Conservation (phyloP, 2,329 filamentous ascomycete species). For the Neonectria faginata region DNA sequence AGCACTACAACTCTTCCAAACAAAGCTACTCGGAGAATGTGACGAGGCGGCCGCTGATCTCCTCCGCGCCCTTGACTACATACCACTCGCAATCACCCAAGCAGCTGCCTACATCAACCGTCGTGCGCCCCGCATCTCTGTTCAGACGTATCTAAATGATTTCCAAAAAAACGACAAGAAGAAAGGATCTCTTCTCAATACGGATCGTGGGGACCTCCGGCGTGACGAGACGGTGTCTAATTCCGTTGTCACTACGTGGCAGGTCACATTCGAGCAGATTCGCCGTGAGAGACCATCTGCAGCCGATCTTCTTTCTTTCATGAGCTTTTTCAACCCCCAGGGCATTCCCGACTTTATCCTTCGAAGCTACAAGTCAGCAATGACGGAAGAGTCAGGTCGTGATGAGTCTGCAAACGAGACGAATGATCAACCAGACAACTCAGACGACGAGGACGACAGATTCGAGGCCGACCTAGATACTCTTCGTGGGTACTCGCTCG, state of each 20-base stretch:
- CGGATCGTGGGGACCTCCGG: slow-evolving; percentile 40
- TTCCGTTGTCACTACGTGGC: slow-evolving; percentile 17
- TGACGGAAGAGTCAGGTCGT: not conserved
- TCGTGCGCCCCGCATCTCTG: not conserved
- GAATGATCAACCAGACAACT: not conserved
- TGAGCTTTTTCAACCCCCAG: slow-evolving; percentile 24
- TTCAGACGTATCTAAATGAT: slow-evolving; percentile 48
- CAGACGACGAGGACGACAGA: not conserved
- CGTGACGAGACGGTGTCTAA: slow-evolving; percentile 17
- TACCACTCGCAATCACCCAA: slow-evolving; percentile 39
- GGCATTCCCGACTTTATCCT: slow-evolving; percentile 11
- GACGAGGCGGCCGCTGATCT: slow-evolving; percentile 27
- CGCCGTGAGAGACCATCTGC: not conserved
- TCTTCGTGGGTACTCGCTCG: slow-evolving; percentile 32
- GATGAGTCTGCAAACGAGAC: no score
- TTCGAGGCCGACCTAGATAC: not conserved
- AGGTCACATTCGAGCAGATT: slow-evolving; percentile 26
- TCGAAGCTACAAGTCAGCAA: not conserved
- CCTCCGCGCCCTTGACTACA: slow-evolving; percentile 3
- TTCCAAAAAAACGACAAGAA: slow-evolving; percentile 45
- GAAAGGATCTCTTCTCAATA: slow-evolving; percentile 40
- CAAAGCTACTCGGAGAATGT: slow-evolving; percentile 13
- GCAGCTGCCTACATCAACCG: slow-evolving; percentile 31
- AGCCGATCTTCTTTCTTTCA: slow-evolving; percentile 23
- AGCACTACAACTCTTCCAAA: slow-evolving; percentile 28